A percentile compares a stretch with the other conserved stretches of the same genome.
phyloP scores from a whole-genome alignment of 192 early-diverging fungal genomes.

The Coemansia javaensis region DNA sequence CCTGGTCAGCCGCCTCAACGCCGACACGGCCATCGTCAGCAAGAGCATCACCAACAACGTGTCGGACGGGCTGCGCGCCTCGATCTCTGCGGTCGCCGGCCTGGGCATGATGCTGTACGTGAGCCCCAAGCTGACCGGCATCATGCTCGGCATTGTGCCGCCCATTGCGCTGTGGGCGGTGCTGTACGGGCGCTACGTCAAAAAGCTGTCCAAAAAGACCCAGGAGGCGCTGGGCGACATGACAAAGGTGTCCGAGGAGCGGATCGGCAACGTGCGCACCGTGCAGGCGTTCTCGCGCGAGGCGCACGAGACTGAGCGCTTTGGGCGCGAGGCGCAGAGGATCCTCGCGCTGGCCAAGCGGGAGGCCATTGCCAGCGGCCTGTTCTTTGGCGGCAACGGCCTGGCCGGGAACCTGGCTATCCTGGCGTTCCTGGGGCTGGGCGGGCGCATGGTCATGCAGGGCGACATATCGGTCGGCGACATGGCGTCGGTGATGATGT shows the following conservation, averaged over 20 bases:
- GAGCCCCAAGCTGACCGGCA: slow-evolving; percentile 60
- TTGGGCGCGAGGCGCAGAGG: slow-evolving; percentile 30
- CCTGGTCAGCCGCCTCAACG: slow-evolving; percentile 71
- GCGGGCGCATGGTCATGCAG: slow-evolving; percentile 60
- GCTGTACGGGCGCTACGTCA: slow-evolving; percentile 63
- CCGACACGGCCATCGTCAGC: slow-evolving; percentile 71
- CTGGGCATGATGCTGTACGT: slow-evolving; percentile 66
- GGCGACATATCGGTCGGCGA: slow-evolving; percentile 61
- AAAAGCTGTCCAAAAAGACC: slow-evolving; percentile 56
- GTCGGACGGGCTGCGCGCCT: slow-evolving; percentile 63
- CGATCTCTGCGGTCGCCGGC: slow-evolving; percentile 57
- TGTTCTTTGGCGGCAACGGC: slow-evolving; percentile 63
- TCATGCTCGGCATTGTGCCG: slow-evolving; percentile 71
- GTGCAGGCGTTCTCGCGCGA: slow-evolving; percentile 52
- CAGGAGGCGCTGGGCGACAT: slow-evolving; percentile 63
- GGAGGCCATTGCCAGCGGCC: slow-evolving; percentile 55
- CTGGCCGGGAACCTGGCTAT: slow-evolving; percentile 60
- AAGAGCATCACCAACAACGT: slow-evolving; percentile 71
- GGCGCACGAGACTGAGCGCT: slow-evolving; percentile 28
- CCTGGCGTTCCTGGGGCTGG: slow-evolving; percentile 60
- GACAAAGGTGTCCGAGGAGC: slow-evolving; percentile 66
- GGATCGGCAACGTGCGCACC: slow-evolving; percentile 51
- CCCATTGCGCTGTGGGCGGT: slow-evolving; percentile 66
- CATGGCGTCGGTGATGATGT: slow-evolving; percentile 62
- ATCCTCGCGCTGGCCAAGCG: slow-evolving; percentile 42